Evolutionary conservation across 2,329 filamentous ascomycete species (phyloP), one percentile per base, ranked within the genome.

Genomic region (Nemania sp.): DNA sequence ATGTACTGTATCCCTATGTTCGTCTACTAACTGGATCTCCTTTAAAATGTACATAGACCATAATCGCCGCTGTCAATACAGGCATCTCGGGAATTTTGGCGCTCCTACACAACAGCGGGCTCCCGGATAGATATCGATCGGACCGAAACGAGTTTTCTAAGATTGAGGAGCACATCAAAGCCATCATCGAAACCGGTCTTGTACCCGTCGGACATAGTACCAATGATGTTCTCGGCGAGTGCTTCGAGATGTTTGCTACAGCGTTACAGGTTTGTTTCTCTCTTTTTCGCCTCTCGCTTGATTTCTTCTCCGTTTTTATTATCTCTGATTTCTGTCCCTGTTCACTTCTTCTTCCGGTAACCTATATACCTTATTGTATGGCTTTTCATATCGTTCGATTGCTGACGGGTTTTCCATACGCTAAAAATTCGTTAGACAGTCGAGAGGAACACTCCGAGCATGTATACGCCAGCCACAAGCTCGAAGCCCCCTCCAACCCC

Each of bases 91-190:
- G 85, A 1, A 72, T 87, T 6, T 78, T 87, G 4, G 85, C 84
- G 2, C 77, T 87, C 18, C 72, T 87, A 65, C 84, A 87, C 75
- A 87, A 87, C 73, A 86, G 84, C 66, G 85, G 85, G 1, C 73
- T 87, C 20, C 85, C 85, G 2, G 83, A 86, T 67, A 78, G 85
- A 7, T 86, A 86, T 70, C 80, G 84, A 29, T 82, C 81, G 57
- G 80, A 87, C 72, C 82, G 81, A 70, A 79, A 81, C 29, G 83
- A 87, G 72, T 87, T 86, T 72, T 79, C 80, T 60, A 79, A 82
- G 45, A 78, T 87, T 29, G 84, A 87, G 70, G 83, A 86, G 66
- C 79, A 83, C 70, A 79, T 87, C 72, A 84, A 84, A 73, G 80
- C 83, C 67, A 76, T 87, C 4, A 79, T 87, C 43, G 82, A 86